These are phyloP conservation scores for Penicillium expansum DNA, from an alignment of 2,329 filamentous ascomycete genomes.

Conservation along the genomic window DNA sequence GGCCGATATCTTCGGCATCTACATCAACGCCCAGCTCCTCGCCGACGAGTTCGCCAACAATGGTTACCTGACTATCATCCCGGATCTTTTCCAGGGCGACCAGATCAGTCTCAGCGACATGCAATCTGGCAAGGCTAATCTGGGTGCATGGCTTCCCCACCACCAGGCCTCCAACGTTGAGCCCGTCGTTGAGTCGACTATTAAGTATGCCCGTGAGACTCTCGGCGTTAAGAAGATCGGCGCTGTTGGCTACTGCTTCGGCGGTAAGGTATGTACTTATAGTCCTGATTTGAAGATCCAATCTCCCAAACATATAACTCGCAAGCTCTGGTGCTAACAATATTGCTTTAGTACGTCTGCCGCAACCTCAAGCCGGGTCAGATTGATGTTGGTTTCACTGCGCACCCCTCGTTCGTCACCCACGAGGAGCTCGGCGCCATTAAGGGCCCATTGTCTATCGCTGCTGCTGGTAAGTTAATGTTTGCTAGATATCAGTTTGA, in stretches of 20 bases:
- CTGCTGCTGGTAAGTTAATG: constrained; percentile 48
- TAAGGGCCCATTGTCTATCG: constrained; percentile 66
- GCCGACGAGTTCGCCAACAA: constrained; percentile 73
- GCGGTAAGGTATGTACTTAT: constrained; percentile 59
- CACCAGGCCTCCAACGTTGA: constrained; percentile 53
- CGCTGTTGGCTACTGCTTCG: constrained; percentile 71
- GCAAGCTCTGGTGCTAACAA: not conserved
- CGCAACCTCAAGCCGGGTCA: constrained; percentile 63
- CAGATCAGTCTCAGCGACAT: constrained; percentile 54
- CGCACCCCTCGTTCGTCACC: constrained; percentile 74
- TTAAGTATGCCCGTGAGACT: constrained; percentile 58
- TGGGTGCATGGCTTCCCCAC: constrained; percentile 51
- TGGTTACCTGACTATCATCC: constrained; percentile 66
- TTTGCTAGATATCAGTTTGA: not conserved
- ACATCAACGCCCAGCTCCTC: constrained; percentile 61
- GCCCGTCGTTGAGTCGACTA: constrained; percentile 50
- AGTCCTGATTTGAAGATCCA: not conserved
- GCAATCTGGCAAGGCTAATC: constrained; percentile 47
- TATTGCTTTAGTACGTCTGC: constrained; percentile 57
- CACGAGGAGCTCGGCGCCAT: constrained; percentile 65
- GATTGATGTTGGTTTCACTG: constrained; percentile 68
- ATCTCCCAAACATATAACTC: not conserved
- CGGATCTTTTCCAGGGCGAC: constrained; percentile 70
- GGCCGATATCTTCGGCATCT: constrained; percentile 60
- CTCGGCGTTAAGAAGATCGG: constrained; percentile 60